Evolutionary conservation across 495 filamentous ascomycete genomes (phyloP).

Genomic region (Chaetomidium leptoderma): DNA sequence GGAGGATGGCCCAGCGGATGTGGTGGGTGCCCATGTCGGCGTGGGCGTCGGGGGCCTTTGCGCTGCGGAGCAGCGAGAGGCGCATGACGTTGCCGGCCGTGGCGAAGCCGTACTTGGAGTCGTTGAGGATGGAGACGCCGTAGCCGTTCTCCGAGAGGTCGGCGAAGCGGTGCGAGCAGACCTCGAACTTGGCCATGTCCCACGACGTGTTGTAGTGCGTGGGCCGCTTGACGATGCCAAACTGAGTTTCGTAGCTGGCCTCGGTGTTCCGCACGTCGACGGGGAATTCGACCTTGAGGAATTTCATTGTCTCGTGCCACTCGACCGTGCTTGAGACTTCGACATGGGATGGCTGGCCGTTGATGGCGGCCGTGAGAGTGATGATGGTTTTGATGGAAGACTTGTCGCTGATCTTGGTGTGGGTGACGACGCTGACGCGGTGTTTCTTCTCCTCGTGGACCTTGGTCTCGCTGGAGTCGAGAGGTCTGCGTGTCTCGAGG

Average conservation of each 20-base stretch:
- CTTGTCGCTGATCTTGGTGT: conserved; percentile 79
- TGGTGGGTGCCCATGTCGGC: conserved; percentile 92
- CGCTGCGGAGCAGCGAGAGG: conserved; percentile 78
- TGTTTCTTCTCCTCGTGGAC: conserved; percentile 70
- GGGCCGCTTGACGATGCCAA: conserved; percentile 78
- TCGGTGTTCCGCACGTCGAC: conserved; percentile 88
- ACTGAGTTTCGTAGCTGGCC: conserved; percentile 94
- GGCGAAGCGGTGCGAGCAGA: conserved; percentile 97
- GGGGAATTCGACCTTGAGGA: conserved; percentile 98
- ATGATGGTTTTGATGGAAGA: conserved; percentile 86
- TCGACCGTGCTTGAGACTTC: conserved; percentile 80
- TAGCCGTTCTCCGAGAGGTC: conserved; percentile 90
- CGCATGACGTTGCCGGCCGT: conserved; percentile 90
- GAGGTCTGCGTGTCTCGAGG: conserved; percentile 75
- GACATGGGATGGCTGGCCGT: conserved; percentile 62
- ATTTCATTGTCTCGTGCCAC: conserved; percentile 94
- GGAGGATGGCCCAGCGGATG: conserved; percentile 88
- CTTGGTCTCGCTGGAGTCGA: conserved; percentile 58
- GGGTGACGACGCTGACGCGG: conserved; percentile 71
- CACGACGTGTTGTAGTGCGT: conserved; percentile 96
- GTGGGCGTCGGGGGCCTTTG: conserved; percentile 94
- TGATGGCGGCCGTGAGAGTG: conserved; percentile 63
- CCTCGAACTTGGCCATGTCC: conserved; percentile 99
- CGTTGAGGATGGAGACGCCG: conserved; percentile 91
- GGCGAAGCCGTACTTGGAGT: conserved; percentile 95